Base-by-base conservation (phyloP, 768 basidiomycete genomes). In the Sporobolomyces roseus region DNA sequence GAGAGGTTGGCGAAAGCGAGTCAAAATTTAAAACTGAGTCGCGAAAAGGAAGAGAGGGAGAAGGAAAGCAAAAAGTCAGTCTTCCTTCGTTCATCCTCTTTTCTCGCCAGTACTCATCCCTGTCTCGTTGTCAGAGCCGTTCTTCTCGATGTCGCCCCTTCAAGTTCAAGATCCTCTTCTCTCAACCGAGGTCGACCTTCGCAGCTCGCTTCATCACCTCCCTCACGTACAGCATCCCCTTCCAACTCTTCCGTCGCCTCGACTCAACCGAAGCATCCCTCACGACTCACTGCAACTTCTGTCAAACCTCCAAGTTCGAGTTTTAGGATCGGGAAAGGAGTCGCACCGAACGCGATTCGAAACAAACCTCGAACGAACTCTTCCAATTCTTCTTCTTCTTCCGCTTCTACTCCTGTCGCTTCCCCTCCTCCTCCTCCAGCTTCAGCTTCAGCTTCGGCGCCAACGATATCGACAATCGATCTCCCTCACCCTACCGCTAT, bases 321-420 rank as follows among this genome's bases (percentile, higher is more conserved):
- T 25, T 72, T 68, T 61, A 25, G 67, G 14, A 68, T 72, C 46
- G 71, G 71, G n/a, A 72, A 66, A 36, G 71, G 71, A 8, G 4
- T 61, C 0, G 29, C 66, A 0, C 71, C 67, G 32, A 19, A 51
- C 49, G 52, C 45, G 25, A 36, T 21, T 29, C 29, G 1, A 56
- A 54, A 43, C 32, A 36, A 23, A 29, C 35, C 29, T 6, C 35
- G 35, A 32, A 32, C n/a, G 17, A 23, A 21, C 29, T 51, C 32
- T 35, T 60, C 58, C 41, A 29, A 51, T 21, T 53, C 38, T 13
- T 3, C 43, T 16, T 30, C 52, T 8, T 32, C 53, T 2, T 14
- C 21, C 19, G 13, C 35, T 25, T 14, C 46, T 1, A 32, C 38
- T 10, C 23, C 62, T 0, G 12, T 53, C 8, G 12, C 4, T 29